A percentile compares a stretch with the other conserved stretches of the same genome.
These are phyloP conservation scores for Zychaea mexicana DNA, from an alignment of 371 early-diverging fungal species.

Conservation along the genomic window DNA sequence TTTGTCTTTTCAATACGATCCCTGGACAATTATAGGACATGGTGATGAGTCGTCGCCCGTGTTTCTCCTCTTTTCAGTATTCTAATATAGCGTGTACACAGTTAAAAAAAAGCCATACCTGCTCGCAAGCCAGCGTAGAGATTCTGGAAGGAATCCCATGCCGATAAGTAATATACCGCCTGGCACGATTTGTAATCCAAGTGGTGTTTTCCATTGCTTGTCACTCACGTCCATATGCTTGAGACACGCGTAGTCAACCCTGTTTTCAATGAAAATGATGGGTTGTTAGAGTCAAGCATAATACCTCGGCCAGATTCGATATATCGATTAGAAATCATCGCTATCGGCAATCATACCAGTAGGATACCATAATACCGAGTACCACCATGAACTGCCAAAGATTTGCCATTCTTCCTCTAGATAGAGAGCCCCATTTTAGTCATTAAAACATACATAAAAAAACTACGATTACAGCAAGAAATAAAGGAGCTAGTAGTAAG, in stretches of 20 bases:
- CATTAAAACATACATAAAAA: background rate
- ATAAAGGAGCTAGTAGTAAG: background rate
- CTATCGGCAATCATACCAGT: conserved; percentile 35
- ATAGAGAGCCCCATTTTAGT: background rate
- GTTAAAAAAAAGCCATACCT: no score
- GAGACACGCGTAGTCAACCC: conserved; percentile 44
- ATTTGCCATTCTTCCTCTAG: conserved; percentile 43
- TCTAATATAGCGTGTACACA: no score
- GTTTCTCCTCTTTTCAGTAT: no score
- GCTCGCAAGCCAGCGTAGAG: conserved; percentile 67
- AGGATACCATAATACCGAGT: conserved; percentile 50
- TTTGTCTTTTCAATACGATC: conserved; percentile 49
- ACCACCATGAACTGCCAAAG: conserved; percentile 50
- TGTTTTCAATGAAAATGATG: background rate
- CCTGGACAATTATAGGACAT: no score
- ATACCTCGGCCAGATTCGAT: background rate
- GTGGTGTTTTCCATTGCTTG: conserved; percentile 40
- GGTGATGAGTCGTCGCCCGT: no score
- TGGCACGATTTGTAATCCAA: conserved; percentile 56
- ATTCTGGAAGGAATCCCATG: conserved; percentile 61
- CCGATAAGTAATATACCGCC: conserved; percentile 51
- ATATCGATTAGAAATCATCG: background rate
- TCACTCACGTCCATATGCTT: conserved; percentile 25
- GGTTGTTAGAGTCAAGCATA: no score
- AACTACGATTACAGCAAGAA: no score